Base-by-base conservation (phyloP, 164 flowering plant genomes). In the Litsea cubeba region DNA sequence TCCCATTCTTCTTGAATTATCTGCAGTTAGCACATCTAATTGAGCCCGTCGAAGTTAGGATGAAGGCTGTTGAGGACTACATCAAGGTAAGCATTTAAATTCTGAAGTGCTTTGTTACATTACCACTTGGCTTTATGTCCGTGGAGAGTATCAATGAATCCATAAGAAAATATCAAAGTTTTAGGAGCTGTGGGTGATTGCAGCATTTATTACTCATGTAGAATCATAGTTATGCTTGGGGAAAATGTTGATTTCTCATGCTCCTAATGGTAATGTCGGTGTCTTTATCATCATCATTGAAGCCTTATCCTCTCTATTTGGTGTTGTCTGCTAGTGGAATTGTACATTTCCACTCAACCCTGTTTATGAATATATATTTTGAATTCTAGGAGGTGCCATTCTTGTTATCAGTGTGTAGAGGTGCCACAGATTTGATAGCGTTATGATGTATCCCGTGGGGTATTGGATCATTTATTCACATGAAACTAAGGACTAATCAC, bases 11-110 rank as follows among this genome's bases (percentile, higher is more conserved):
- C 35, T 30, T 69, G 5, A 51, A 24, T 35, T 72, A 25, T 62
- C 73, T 83, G 83, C 89, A 92, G 97, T 87, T 85, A 72, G 71
- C 89, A n/a, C 81, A 91, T 46, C 76, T 93, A 12, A 93, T 95
- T 71, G 87, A 92, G 77, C 93, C 97, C 12, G 82, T 91, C 76
- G 91, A 90, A 71, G 84, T 77, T 54, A 83, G 98, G 81, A 91
- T 87, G 89, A 77, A 75, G 50, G 88, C 83, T 81, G 97, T 93
- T 57, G 81, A 87, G 78, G 83, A 84, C 58, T 95, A 84, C 82
- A 90, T 93, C 69, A 89, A 91, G 97, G 98, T 90, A 74, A 30
- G 3, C 18, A 66, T 54, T 14, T 15, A 54, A 54, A 54, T 40
- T 40, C 10, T 40, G 46, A 40, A 40, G n/a, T 12, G 2, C 60